phyloP scores from a whole-genome alignment of 164 flowering plant species.

The Vitis rotundifolia region DNA sequence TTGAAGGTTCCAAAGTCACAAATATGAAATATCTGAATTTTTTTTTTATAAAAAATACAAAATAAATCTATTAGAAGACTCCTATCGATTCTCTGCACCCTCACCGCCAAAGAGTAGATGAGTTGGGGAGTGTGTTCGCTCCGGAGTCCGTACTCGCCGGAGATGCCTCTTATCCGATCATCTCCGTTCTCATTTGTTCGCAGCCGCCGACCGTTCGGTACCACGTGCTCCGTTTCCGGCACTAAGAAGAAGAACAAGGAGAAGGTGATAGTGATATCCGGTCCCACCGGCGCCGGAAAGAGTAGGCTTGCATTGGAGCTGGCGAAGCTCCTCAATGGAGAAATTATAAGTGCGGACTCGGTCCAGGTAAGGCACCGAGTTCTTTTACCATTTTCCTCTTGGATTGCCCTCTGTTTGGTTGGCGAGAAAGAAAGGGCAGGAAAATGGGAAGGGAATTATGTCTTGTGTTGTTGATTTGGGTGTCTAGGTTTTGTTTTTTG shows the following conservation, averaged over 20 bases:
- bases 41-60: too few relatives aligned
- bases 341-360: slow-evolving; percentile 95
- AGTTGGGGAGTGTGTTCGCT: slow-evolving; percentile 9
- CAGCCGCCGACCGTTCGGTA: slow-evolving; percentile 20
- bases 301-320: slow-evolving; percentile 79
- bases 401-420: not conserved
- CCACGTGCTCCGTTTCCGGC: slow-evolving; percentile 29
- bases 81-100: too few relatives aligned
- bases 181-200: not conserved
- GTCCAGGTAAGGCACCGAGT: slow-evolving; percentile 60
- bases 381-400: not conserved
- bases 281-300: slow-evolving; percentile 96
- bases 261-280: slow-evolving; percentile 87
- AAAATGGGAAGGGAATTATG: slow-evolving; percentile 3
- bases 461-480: not conserved
- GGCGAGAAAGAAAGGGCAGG: not conserved
- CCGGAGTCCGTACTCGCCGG: slow-evolving; percentile 8
- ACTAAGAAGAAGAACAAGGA: slow-evolving; percentile 33
- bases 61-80: too few relatives aligned
- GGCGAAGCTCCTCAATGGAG: slow-evolving; percentile 88
- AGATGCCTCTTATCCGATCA: slow-evolving; percentile 4
- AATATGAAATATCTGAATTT: too few relatives aligned
- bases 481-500: too few relatives aligned
- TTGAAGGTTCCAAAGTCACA: too few relatives aligned
- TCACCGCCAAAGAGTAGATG: slow-evolving; percentile 2